Base-by-base conservation (phyloP, 148 eudicot species). In the Arctostaphylos glauca region DNA sequence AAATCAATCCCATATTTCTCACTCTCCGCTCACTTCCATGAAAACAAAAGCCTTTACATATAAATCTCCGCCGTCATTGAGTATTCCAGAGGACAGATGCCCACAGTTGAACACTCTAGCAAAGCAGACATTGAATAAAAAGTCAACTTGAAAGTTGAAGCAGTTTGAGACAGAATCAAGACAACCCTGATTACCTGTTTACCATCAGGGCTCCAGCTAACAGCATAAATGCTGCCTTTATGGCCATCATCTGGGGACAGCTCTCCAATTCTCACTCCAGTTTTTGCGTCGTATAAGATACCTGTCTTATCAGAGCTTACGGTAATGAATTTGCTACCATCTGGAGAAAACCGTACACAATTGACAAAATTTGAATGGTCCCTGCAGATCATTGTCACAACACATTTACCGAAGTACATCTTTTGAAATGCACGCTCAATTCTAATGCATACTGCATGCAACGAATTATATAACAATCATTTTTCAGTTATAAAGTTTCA, bases 261-360 rank as follows among this genome's bases (percentile, higher is more conserved):
- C 83, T 92, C 99, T 77, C 99, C 98, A 74, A 91, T 86, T 87
- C 84, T 94, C 70, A 92, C 93, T 81, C 92, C 98, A 54, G 95
- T 94, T 88, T 94, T 96, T 66, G 90, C 99, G 83, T 96, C 98
- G 84, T 88, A 94, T 23, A 96, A 1, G 16, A 94, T 76, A 76
- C 99, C 99, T 87, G 90, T 93, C 84, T 93, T 96, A 85, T 94
- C 99, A 58, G 99, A 96, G 88, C 99, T 91, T 38, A 94, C 98
- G 81, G 90, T 96, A 83, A 96, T 92, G 80, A 96, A 93, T 87
- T 90, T 94, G 89, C 82, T 92, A 53, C 98, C 99, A 83, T 94
- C 98, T 55, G 98, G 95, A 88, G 99, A 93, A 85, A 94, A 96
- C 86, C 98, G 93, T 78, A 94, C 87, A 85, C 99, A 96, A 75